A percentile compares a stretch with the other conserved stretches of the same genome.
Evolutionary conservation across 208 protist genomes (phyloP).

Genomic region (Crithidia bombi): DNA sequence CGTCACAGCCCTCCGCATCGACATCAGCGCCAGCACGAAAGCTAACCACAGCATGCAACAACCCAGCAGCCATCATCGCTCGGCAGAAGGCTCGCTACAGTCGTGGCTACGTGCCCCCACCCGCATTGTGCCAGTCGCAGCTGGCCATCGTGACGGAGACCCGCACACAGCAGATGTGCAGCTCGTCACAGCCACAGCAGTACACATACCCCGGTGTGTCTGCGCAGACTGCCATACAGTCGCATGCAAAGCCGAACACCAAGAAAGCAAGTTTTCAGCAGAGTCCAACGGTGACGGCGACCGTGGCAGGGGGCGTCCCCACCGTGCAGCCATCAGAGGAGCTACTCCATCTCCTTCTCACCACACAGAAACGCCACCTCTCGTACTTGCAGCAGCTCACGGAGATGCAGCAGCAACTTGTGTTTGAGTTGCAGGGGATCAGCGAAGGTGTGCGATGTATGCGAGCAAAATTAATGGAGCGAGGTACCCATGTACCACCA

Average conservation of each 20-base stretch:
- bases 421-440: slow-evolving; percentile 12
- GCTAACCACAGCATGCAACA: neutral
- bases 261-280: too few species aligned
- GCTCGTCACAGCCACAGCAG: neutral
- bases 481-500: neutral
- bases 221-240: neutral
- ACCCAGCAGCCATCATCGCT: slow-evolving; percentile 11
- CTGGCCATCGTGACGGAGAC: neutral
- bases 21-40: neutral
- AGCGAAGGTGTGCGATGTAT: slow-evolving; percentile 17
- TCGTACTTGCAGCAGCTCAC: slow-evolving; percentile 27
- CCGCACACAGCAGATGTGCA: neutral
- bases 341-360: slow-evolving; percentile 1
- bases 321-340: neutral
- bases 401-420: slow-evolving; percentile 17
- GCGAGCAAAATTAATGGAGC: slow-evolving; percentile 1
- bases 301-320: neutral
- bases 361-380: slow-evolving; percentile 32
- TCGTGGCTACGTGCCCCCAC: slow-evolving; percentile 16
- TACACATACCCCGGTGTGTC: neutral
- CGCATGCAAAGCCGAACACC: neutral
- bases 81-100: slow-evolving; percentile 34
- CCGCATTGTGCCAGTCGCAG: slow-evolving; percentile 8
- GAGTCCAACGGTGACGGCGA: neutral
- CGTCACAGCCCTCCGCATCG: neutral